Conservation (phyloP, 139 green algal species). For the Diplosphaera chodatii region DNA sequence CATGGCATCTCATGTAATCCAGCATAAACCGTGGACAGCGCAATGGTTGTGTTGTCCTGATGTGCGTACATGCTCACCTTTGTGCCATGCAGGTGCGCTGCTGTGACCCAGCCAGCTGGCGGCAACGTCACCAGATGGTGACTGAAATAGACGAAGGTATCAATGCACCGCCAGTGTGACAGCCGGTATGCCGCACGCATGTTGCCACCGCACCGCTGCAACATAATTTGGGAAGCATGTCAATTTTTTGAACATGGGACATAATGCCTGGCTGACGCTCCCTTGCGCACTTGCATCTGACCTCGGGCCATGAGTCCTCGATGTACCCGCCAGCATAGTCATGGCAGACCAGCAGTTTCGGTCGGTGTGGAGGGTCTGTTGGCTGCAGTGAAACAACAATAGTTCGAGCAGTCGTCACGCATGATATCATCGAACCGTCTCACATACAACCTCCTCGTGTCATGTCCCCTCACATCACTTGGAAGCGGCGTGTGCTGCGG, state of each 20-base stretch:
- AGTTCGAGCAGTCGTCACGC: no score
- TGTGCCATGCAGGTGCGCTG: conserved; percentile 64
- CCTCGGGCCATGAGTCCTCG: conserved; percentile 29
- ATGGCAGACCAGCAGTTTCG: conserved; percentile 76
- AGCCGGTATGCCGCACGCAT: conserved; percentile 28
- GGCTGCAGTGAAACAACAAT: no score
- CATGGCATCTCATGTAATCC: not conserved
- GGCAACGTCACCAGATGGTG: conserved; percentile 71
- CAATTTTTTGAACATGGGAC: no score
- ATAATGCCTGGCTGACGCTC: no score
- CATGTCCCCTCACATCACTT: no score
- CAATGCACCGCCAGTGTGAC: conserved; percentile 56
- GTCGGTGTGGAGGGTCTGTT: not conserved
- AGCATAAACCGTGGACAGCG: no score
- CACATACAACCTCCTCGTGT: no score
- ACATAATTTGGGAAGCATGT: no score
- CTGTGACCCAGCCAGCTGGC: conserved; percentile 60
- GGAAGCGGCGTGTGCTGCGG: no score
- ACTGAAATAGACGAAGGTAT: conserved; percentile 80
- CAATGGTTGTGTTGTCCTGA: no score
- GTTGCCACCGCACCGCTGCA: not conserved
- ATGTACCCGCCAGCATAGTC: conserved; percentile 77
- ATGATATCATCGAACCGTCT: no score
- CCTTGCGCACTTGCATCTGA: no score
- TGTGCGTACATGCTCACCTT: conserved; percentile 33